Conservation (phyloP, 2,329 filamentous ascomycete genomes). For the Leptographium wingfieldii region DNA sequence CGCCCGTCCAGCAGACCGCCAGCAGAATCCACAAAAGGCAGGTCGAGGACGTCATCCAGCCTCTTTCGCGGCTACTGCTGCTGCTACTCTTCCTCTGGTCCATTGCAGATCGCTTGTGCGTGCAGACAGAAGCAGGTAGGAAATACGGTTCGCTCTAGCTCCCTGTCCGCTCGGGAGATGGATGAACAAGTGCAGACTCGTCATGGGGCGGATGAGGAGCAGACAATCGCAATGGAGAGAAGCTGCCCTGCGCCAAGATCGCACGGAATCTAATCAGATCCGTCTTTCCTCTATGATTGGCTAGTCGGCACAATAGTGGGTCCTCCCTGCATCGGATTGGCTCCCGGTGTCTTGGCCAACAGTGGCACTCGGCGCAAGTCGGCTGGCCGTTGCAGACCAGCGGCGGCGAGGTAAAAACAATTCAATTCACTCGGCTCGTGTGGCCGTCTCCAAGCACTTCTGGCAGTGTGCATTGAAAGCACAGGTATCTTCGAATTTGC, state of each 20-base stretch:
- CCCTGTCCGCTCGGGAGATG: neutral
- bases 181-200: neutral
- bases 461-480: no score
- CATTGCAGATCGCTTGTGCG: neutral
- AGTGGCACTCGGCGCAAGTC: neutral
- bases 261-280: conserved; percentile 12
- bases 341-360: neutral
- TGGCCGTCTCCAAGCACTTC: no score
- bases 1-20: neutral
- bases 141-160: neutral
- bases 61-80: neutral
- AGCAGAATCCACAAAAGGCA: neutral
- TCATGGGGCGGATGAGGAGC: neutral
- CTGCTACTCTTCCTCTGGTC: neutral
- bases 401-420: no score
- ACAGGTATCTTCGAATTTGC: neutral
- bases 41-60: neutral
- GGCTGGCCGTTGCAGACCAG: neutral
- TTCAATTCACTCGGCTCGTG: no score
- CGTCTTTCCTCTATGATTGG: conserved; percentile 8
- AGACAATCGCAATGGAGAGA: neutral
- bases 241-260: neutral
- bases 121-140: neutral
- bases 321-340: neutral
- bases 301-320: neutral